phyloP scores from a whole-genome alignment of 164 flowering plant species.

The Berberis vulgaris region DNA sequence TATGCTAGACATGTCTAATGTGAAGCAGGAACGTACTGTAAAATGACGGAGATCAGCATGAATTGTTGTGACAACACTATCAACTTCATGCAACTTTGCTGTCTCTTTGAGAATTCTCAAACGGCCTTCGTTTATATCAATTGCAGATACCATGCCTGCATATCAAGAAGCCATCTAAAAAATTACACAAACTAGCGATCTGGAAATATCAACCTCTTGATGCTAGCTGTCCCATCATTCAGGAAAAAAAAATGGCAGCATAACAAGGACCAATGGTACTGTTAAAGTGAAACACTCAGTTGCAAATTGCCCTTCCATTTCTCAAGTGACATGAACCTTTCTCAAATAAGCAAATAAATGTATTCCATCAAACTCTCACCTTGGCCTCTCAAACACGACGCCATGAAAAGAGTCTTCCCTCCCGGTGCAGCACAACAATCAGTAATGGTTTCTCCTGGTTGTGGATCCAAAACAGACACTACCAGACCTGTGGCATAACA shows the following conservation, averaged over 20 bases:
- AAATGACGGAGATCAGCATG: constrained; percentile 66
- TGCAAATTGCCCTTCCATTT: no score
- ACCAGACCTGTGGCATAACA: constrained; percentile 48
- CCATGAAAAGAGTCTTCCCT: constrained; percentile 93
- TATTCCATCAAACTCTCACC: constrained; percentile 30
- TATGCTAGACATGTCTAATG: no score
- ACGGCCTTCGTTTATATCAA: constrained; percentile 76
- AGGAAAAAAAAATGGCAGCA: neutral
- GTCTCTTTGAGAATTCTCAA: constrained; percentile 78
- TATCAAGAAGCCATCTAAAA: constrained; percentile 4
- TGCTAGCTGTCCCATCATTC: neutral
- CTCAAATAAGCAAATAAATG: neutral
- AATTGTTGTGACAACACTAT: constrained; percentile 45
- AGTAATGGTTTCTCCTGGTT: constrained; percentile 66
- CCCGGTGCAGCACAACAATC: constrained; percentile 99
- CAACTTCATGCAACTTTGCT: constrained; percentile 42
- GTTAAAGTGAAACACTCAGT: no score
- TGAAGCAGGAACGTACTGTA: constrained; percentile 32
- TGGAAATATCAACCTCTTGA: neutral
- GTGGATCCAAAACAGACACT: constrained; percentile 79
- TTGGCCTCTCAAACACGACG: constrained; percentile 54
- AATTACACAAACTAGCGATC: constrained; percentile 2
- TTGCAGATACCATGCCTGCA: constrained; percentile 68
- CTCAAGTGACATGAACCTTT: neutral
- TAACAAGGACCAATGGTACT: neutral